Percentiles rank a stretch among this genome's conserved stretches.
Conservation (phyloP, 176 grass and related monocot genomes). For the Carex pumila region DNA sequence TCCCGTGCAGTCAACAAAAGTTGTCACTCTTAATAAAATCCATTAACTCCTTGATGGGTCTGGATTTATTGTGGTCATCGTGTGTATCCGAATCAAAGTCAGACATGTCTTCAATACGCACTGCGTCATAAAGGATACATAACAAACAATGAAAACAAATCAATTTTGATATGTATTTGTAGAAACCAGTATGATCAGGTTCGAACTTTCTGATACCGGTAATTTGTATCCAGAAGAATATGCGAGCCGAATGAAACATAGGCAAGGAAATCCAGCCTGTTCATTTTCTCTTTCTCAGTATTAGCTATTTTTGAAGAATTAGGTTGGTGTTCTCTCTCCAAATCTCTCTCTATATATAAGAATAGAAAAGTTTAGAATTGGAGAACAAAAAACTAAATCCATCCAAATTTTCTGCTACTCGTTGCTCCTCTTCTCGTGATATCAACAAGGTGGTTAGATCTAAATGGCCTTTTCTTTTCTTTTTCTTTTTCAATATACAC, state of each 20-base stretch:
- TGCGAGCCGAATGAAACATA: background rate
- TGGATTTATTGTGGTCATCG: too few species aligned
- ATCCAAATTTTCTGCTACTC: background rate
- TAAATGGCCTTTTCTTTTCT: background rate
- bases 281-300: background rate
- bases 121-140: background rate
- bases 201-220: background rate
- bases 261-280: background rate
- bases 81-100: too few species aligned
- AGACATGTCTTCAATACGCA: too few species aligned
- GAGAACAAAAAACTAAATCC: background rate
- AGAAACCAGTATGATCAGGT: background rate
- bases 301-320: constrained; percentile 9
- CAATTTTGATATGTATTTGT: background rate
- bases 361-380: background rate
- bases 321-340: background rate
- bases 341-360: constrained; percentile 4
- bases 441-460: background rate
- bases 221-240: background rate
- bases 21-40: too few species aligned
- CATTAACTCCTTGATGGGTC: too few species aligned
- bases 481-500: background rate
- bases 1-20: too few species aligned
- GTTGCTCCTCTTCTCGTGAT: background rate
- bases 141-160: too few species aligned